Conservation (phyloP, 2,329 filamentous ascomycete genomes). For the Ceratocystis eucalypticola region DNA sequence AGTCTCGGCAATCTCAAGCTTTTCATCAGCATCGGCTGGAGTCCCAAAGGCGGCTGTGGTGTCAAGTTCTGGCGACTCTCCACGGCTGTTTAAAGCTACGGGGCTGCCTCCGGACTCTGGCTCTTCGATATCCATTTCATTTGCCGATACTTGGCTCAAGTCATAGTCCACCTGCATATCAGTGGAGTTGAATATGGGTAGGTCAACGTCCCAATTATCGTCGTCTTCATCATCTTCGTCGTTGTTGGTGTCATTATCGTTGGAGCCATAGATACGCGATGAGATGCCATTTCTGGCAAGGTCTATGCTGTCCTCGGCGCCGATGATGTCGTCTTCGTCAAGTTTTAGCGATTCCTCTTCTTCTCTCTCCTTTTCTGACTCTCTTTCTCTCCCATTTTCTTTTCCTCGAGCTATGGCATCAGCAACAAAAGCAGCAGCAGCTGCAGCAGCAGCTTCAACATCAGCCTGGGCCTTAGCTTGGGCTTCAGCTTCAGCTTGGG, state of each 20-base stretch:
- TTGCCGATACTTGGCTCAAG: slow-evolving; percentile 9
- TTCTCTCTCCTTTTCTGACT: neutral
- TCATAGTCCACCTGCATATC: slow-evolving; percentile 10
- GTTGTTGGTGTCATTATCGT: neutral
- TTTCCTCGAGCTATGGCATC: too few species aligned
- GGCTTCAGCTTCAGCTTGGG: neutral
- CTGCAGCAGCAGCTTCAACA: neutral
- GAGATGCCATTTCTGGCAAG: neutral
- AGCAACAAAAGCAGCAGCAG: neutral
- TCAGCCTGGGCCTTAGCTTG: neutral
- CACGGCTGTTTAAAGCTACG: neutral
- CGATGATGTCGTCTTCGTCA: slow-evolving; percentile 2
- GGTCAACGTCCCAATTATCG: slow-evolving; percentile 16
- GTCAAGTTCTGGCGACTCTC: neutral
- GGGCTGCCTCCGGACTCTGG: neutral
- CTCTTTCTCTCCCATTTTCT: neutral
- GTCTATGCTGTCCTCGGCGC: neutral
- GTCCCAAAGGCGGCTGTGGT: neutral
- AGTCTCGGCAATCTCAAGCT: slow-evolving; percentile 6
- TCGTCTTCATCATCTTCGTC: slow-evolving; percentile 14
- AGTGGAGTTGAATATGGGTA: slow-evolving; percentile 17
- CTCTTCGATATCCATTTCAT: slow-evolving; percentile 7
- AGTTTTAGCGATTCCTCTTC: neutral
- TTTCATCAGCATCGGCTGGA: neutral
- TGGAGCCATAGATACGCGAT: neutral